Conservation (phyloP, 2,329 filamentous ascomycete genomes). For the Aplosporella prunicola region DNA sequence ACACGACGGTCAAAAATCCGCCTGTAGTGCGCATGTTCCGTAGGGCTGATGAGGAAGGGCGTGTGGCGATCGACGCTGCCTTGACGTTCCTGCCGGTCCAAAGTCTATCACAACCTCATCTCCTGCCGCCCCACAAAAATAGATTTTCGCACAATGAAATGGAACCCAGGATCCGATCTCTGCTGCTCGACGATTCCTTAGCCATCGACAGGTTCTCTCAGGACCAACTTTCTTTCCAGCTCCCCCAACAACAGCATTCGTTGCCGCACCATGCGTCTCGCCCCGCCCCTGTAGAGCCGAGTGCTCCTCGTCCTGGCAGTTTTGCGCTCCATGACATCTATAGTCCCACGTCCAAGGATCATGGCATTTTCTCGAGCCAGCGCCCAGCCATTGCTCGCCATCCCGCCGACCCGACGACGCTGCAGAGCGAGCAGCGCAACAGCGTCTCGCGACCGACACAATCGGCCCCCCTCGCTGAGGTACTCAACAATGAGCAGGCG, state of each 20-base stretch:
- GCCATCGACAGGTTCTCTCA: slow-evolving; percentile 6
- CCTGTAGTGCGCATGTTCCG: no score
- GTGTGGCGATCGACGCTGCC: no score
- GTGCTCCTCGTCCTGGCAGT: slow-evolving; percentile 5
- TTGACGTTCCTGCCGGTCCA: no score
- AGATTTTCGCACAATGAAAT: slow-evolving; percentile 10
- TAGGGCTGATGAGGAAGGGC: no score
- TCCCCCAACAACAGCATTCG: slow-evolving; percentile 3
- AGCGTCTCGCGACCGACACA: slow-evolving; percentile 11
- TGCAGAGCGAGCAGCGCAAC: not conserved
- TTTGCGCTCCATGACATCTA: slow-evolving; percentile 8
- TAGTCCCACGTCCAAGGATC: slow-evolving; percentile 6
- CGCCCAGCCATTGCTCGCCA: not conserved
- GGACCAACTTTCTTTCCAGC: slow-evolving; percentile 9
- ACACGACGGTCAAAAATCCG: no score
- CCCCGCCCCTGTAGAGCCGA: slow-evolving; percentile 12
- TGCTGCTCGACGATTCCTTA: slow-evolving; percentile 10
- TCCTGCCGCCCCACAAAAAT: slow-evolving; percentile 9
- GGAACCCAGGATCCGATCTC: slow-evolving; percentile 11
- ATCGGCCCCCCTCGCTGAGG: slow-evolving; percentile 27
- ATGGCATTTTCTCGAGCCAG: slow-evolving; percentile 3
- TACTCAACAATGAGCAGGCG: slow-evolving; percentile 18
- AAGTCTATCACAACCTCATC: slow-evolving; percentile 11
- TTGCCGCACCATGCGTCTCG: not conserved
- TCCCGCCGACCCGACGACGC: not conserved